Evolutionary conservation across 2,329 filamentous ascomycete genomes (phyloP), one percentile per base, ranked within the genome.

Genomic region (Colletotrichum brevisporum): DNA sequence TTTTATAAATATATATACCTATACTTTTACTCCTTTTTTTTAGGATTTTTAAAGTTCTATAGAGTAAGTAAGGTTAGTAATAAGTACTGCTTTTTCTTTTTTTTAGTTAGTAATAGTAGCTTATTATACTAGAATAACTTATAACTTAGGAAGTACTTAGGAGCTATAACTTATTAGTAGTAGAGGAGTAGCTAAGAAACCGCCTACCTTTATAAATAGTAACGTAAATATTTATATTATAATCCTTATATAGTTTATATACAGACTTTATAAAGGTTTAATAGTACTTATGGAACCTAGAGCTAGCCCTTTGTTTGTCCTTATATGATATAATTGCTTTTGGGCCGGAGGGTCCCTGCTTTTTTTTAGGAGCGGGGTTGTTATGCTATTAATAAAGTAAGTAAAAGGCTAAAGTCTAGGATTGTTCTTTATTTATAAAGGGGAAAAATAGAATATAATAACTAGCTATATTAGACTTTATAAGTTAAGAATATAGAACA

Each of bases 161-260:
- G 10, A 9, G n/a, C 56, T 21, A 59, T 10, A 15, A 27, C 12
- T 59, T 21, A 24, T 59, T 16, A 8, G 13, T 18, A 16, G 41
- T 48, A 48, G 56, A 59, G 13, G n/a, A 59, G 21, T 59, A 59
- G 56, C 41, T 59, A 21, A 59, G 50, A 24, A 59, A 59, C 13
- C 15, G n/a, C 21, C 43, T 15, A 48, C 27, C 41, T 48, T 59
- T 59, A 6, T 10, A 16, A 31, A 59, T n/a, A 48, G 41, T 36
- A n/a, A 59, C 21, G n/a, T 59, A 59, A 13, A 59, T 16, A 36
- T 51, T 24, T 21, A 39, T 21, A 48, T 59, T 21, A 26, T 16
- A 59, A 12, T 59, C 41, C n/a, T 59, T 10, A 12, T 59, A n/a
- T 21, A 59, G 39, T 43, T 59, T 48, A 27, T 59, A 24, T 48